These are phyloP conservation scores for Neurospora sp. DNA, from an alignment of 495 filamentous ascomycete species.

Conservation along the genomic window DNA sequence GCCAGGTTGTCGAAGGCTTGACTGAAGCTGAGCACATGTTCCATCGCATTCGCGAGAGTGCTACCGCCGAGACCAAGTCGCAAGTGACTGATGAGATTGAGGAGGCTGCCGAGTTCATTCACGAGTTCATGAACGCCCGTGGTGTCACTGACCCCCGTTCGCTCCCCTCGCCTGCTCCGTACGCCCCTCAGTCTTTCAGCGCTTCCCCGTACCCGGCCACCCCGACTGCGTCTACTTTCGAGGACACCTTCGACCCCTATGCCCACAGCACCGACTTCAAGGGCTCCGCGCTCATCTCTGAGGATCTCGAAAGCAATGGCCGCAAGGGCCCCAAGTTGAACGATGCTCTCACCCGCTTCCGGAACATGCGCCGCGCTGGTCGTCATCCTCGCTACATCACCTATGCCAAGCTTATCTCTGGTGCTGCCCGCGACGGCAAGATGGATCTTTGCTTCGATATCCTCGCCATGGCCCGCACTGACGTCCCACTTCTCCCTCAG, in stretches of 20 bases:
- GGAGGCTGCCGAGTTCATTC: constrained; percentile 72
- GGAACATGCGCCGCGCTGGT: constrained; percentile 85
- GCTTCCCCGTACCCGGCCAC: constrained; percentile 29
- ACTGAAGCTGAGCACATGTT: constrained; percentile 74
- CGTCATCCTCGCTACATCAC: constrained; percentile 91
- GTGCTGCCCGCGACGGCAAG: constrained; percentile 73
- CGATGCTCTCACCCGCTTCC: constrained; percentile 72
- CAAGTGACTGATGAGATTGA: constrained; percentile 71
- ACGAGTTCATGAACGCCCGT: constrained; percentile 59
- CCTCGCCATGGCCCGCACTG: constrained; percentile 71
- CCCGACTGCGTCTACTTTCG: constrained; percentile 34
- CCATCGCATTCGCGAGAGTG: constrained; percentile 55
- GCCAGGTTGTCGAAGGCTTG: constrained; percentile 66
- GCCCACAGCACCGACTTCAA: constrained; percentile 81
- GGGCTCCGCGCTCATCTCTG: constrained; percentile 79
- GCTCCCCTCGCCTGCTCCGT: constrained; percentile 21
- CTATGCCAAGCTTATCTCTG: constrained; percentile 87
- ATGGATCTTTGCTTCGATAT: constrained; percentile 77
- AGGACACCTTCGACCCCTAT: constrained; percentile 86
- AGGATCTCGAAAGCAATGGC: constrained; percentile 68
- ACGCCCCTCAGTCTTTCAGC: constrained; percentile 17
- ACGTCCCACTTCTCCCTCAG: constrained; percentile 73
- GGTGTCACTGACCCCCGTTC: constrained; percentile 37
- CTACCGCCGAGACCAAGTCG: constrained; percentile 25
- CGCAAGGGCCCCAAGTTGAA: constrained; percentile 62